Evolutionary conservation across 2,329 filamentous ascomycete species (phyloP).

Genomic region (Aspergillus novofumigatus): DNA sequence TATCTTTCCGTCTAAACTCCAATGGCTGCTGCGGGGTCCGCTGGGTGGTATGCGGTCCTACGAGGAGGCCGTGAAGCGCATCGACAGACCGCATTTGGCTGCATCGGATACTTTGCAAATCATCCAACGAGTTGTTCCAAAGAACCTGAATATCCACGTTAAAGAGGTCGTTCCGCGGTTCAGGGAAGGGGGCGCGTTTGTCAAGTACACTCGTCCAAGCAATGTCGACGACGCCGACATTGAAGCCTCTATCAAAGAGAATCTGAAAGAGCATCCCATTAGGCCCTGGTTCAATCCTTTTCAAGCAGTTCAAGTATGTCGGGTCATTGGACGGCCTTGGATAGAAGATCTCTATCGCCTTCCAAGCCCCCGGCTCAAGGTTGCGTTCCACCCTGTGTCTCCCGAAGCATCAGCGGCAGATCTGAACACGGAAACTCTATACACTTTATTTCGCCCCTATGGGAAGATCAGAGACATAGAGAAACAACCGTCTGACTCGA

Average conservation of each 20-base stretch:
- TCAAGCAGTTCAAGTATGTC: slow-evolving; percentile 61
- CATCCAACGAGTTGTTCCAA: slow-evolving; percentile 59
- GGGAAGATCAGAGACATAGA: slow-evolving; percentile 86
- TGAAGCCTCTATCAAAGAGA: slow-evolving; percentile 57
- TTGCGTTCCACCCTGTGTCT: slow-evolving; percentile 76
- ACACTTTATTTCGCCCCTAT: slow-evolving; percentile 81
- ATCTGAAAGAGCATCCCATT: slow-evolving; percentile 66
- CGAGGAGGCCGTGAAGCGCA: slow-evolving; percentile 47
- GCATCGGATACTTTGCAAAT: slow-evolving; percentile 55
- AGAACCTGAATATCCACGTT: slow-evolving; percentile 61
- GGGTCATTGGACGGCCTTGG: slow-evolving; percentile 86
- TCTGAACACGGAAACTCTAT: slow-evolving; percentile 79
- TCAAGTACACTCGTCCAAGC: slow-evolving; percentile 68
- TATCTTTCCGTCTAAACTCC: slow-evolving; percentile 76
- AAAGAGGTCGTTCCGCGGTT: slow-evolving; percentile 78
- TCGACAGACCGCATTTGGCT: slow-evolving; percentile 49
- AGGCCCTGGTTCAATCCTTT: slow-evolving; percentile 91
- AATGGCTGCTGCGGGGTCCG: slow-evolving; percentile 56
- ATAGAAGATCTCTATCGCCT: slow-evolving; percentile 85
- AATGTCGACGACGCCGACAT: slow-evolving; percentile 50
- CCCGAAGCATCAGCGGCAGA: slow-evolving; percentile 71
- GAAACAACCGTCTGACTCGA: slow-evolving; percentile 79
- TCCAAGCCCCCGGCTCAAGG: slow-evolving; percentile 68
- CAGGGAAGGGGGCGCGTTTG: slow-evolving; percentile 89
- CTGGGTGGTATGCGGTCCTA: slow-evolving; percentile 43